A percentile compares a stretch with the other conserved stretches of the same genome.
phyloP scores from a whole-genome alignment of 2,329 filamentous ascomycete species.

The Nigrospora sphaerica region DNA sequence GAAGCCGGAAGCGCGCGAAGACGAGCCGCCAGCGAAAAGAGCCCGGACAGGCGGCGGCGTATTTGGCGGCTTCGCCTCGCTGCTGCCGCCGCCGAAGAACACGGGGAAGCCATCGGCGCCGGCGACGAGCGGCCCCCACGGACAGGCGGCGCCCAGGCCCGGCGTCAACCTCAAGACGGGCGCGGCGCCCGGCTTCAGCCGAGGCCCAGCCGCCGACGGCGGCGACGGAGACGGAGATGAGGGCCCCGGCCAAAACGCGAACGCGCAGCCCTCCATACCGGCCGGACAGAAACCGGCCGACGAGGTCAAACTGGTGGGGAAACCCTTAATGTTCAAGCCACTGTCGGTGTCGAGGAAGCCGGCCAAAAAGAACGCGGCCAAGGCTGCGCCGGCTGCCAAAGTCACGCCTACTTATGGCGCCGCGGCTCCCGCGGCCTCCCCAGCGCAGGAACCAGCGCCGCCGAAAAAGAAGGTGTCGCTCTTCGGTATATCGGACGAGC shows the following conservation, averaged over 20 bases:
- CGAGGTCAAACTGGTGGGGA: constrained; percentile 65
- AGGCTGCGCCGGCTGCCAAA: constrained; percentile 12
- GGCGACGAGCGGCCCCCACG: constrained; percentile 13
- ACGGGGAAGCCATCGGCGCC: constrained; percentile 19
- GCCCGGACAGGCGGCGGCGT: constrained; percentile 53
- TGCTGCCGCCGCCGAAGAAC: constrained; percentile 78
- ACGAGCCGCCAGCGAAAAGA: constrained; percentile 64
- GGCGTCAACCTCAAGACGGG: constrained; percentile 76
- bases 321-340: constrained; percentile 82
- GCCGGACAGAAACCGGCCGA: constrained; percentile 51
- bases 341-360: constrained; percentile 74
- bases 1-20: constrained; percentile 15
- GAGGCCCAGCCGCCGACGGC: constrained; percentile 34
- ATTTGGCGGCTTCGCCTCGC: constrained; percentile 78
- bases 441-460: constrained; percentile 13
- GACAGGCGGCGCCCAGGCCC: constrained; percentile 35
- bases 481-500: constrained; percentile 54
- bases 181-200: constrained; percentile 71
- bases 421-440: constrained; percentile 7
- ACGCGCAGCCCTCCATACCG: constrained; percentile 41
- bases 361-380: constrained; percentile 56
- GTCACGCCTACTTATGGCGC: constrained; percentile 1
- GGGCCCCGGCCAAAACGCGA: constrained; percentile 25
- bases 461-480: constrained; percentile 56
- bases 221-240: constrained; percentile 14